phyloP scores from a whole-genome alignment of 2,329 filamentous ascomycete genomes.

The Penicillium italicum region DNA sequence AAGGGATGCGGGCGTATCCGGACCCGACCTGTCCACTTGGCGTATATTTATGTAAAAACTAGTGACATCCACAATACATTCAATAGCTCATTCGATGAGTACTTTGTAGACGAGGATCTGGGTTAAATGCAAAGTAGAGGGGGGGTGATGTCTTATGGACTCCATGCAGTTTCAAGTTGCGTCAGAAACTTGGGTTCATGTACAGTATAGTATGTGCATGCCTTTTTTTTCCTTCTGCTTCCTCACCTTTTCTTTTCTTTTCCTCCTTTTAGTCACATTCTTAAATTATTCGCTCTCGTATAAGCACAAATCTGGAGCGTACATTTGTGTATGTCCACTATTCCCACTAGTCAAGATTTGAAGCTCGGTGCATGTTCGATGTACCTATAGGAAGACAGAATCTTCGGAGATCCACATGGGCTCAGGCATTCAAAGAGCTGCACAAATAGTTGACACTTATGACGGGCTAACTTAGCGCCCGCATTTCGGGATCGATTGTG shows the following conservation, averaged over 20 bases:
- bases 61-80: not conserved
- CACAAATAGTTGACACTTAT: not conserved
- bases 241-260: not conserved
- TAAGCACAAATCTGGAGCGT: not conserved
- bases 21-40: slow-evolving; percentile 8
- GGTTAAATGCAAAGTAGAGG: not conserved
- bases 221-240: not conserved
- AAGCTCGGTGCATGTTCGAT: not conserved
- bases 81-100: not conserved
- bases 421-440: not conserved
- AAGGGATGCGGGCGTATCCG: slow-evolving; percentile 3
- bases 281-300: not conserved
- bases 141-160: too few relatives aligned
- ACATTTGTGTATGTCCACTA: not conserved
- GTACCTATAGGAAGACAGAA: not conserved
- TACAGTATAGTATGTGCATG: not conserved
- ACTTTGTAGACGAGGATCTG: not conserved
- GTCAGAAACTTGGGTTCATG: not conserved
- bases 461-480: not conserved
- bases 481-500: not conserved
- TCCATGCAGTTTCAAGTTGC: not conserved
- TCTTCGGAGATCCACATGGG: not conserved
- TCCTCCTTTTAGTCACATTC: not conserved
- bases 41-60: not conserved
- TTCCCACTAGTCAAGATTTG: not conserved